A percentile compares a stretch with the other conserved stretches of the same genome.
Evolutionary conservation across 2,329 filamentous ascomycete genomes (phyloP).

Genomic region (Alternaria conjuncta): DNA sequence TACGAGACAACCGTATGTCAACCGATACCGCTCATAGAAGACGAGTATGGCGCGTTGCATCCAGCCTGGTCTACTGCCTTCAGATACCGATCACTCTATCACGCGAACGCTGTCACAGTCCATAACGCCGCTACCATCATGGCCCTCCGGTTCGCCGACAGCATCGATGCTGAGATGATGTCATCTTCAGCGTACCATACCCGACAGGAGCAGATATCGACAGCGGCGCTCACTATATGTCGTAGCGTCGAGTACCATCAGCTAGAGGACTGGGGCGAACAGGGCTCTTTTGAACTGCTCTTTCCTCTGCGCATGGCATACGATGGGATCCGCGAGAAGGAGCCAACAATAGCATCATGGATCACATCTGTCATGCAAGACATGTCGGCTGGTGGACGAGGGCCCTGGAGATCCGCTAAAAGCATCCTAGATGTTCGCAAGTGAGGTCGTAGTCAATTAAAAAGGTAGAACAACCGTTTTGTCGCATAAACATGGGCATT

Average conservation of each 20-base stretch:
- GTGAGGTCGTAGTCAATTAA: background rate
- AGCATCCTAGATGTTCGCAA: background rate
- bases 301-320: constrained; percentile 5
- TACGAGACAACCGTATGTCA: background rate
- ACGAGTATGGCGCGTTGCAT: background rate
- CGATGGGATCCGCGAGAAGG: background rate
- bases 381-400: background rate
- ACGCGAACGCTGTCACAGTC: background rate
- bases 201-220: background rate
- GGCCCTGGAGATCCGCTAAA: background rate
- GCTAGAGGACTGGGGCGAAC: background rate
- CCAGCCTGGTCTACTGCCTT: background rate
- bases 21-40: background rate
- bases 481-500: background rate
- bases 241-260: constrained; percentile 2
- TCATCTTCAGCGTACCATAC: background rate
- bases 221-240: background rate
- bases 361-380: background rate
- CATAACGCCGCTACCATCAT: background rate
- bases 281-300: background rate
- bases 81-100: background rate
- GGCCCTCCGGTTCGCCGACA: background rate
- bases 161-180: background rate
- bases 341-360: background rate
- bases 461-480: background rate